Conservation (phyloP, 768 basidiomycete species). For the Pholiota conissans region DNA sequence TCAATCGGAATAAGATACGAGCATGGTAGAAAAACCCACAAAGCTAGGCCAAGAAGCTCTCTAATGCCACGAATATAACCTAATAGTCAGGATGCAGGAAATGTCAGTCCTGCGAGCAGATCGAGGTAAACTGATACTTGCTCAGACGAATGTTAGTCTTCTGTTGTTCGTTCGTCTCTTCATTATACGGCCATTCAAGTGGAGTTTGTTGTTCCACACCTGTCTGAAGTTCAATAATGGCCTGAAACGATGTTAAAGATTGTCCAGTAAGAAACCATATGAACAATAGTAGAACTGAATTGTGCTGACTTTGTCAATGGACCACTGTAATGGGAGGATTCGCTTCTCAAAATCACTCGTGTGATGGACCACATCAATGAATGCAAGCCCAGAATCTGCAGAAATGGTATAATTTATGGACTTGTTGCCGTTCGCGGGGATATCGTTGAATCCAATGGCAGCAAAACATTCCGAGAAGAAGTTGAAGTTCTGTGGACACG, state of each 20-base stretch:
- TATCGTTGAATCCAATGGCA: constrained; percentile 58
- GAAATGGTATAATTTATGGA: constrained; percentile 69
- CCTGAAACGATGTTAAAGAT: constrained; percentile 38
- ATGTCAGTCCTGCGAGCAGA: constrained; percentile 3
- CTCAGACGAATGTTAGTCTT: constrained; percentile 53
- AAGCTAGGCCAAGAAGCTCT: constrained; percentile 4
- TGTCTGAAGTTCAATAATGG: constrained; percentile 69
- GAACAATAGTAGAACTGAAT: constrained; percentile 33
- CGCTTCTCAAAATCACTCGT: constrained; percentile 67
- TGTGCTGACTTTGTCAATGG: constrained; percentile 63
- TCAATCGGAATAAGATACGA: neutral
- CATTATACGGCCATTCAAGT: constrained; percentile 71
- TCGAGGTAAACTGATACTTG: constrained; percentile 27
- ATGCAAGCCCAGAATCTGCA: constrained; percentile 62
- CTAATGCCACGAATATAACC: constrained; percentile 9
- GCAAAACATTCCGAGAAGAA: constrained; percentile 69
- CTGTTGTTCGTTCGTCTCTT: constrained; percentile 67
- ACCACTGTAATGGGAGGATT: constrained; percentile 75
- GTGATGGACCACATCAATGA: constrained; percentile 66
- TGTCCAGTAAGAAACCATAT: neutral
- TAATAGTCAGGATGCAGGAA: neutral
- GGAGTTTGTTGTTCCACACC: constrained; percentile 57
- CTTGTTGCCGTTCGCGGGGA: constrained; percentile 40
- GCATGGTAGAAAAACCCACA: constrained; percentile 3
- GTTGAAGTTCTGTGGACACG: constrained; percentile 77